Base-by-base conservation (phyloP, 192 early-diverging fungal genomes). In the Coemansia sp. region DNA sequence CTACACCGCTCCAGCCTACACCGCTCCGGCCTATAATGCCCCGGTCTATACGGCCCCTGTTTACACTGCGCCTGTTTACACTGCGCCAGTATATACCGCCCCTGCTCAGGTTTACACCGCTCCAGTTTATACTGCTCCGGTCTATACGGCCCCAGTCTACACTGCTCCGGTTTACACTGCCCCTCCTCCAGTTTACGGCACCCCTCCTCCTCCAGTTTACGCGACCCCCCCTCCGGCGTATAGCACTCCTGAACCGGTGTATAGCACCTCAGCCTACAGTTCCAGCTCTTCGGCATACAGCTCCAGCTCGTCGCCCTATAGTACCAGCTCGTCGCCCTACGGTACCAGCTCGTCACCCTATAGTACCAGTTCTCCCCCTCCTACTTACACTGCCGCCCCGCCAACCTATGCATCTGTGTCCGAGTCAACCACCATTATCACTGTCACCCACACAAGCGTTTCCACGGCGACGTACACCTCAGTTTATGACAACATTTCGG, bases 81-180 rank as follows among this genome's bases (percentile, higher is more conserved):
- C 62, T 15, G 35, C 44, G 12, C 35, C 62, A 15, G 55, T 44
- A n/a, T n/a, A 67, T 41, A 49, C 61, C 35, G 43, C 43, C 1
- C 65, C 69, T 63, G 37, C 49, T 12, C 62, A 65, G 2, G 22
- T 24, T 20, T 39, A 59, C 2, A 56, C 64, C 45, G 47, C 63
- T 0, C 29, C 53, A 32, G 47, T 50, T 1, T 50, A 50, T 10
- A 50, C 47, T 22, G 20, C 47, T 24, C 47, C 47, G 18, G 44
- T 5, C 0, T 45, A 45, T 22, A 22, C 44, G 6, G 16, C 44
- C 1, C 44, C 44, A 4, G 44, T 20, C 4, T 45, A 45, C 6
- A 20, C 44, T 45, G 2, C 44, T 20, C 44, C 44, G 6, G 16
- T 8, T 20, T 22, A 52, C 34, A 34, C 34, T 3, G 34, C 34